Evolutionary conservation across 192 early-diverging fungal species (phyloP).

Genomic region (Haplosporangium gracile): DNA sequence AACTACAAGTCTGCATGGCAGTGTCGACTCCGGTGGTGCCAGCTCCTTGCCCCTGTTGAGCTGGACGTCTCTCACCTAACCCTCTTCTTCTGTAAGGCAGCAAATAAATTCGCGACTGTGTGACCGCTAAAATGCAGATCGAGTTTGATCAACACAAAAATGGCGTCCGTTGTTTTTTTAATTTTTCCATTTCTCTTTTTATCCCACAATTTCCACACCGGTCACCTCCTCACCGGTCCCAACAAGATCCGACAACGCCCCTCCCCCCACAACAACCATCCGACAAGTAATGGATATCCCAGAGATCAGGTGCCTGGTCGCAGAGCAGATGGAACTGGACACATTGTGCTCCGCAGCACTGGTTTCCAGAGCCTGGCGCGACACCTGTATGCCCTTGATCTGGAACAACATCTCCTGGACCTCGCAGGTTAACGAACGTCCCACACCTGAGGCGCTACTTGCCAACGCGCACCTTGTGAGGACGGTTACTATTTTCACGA

Average conservation of each 20-base stretch:
- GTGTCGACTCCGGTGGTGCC: constrained; percentile 43
- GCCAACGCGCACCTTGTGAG: not conserved
- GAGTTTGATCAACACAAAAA: no score
- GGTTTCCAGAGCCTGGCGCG: not conserved
- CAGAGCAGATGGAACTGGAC: not conserved
- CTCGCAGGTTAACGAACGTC: not conserved
- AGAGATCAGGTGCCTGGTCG: not conserved
- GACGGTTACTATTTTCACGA: not conserved
- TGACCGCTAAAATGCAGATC: not conserved
- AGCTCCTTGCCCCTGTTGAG: constrained; percentile 34
- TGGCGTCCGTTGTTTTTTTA: no score
- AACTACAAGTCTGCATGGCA: constrained; percentile 32
- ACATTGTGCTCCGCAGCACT: not conserved
- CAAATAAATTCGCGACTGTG: not conserved
- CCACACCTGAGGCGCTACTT: not conserved
- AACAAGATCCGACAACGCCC: not conserved
- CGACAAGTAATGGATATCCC: constrained; percentile 1
- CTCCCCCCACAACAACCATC: not conserved
- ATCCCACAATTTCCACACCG: not conserved
- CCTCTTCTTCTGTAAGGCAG: no score
- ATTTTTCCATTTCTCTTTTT: no score
- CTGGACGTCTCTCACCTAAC: not conserved
- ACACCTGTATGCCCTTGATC: constrained; percentile 4
- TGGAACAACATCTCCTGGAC: constrained; percentile 1
- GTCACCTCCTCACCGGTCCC: not conserved